A percentile compares a stretch with the other conserved stretches of the same genome.
phyloP scores from a whole-genome alignment of 2,329 filamentous ascomycete genomes.

The Fusarium cyanostomum region DNA sequence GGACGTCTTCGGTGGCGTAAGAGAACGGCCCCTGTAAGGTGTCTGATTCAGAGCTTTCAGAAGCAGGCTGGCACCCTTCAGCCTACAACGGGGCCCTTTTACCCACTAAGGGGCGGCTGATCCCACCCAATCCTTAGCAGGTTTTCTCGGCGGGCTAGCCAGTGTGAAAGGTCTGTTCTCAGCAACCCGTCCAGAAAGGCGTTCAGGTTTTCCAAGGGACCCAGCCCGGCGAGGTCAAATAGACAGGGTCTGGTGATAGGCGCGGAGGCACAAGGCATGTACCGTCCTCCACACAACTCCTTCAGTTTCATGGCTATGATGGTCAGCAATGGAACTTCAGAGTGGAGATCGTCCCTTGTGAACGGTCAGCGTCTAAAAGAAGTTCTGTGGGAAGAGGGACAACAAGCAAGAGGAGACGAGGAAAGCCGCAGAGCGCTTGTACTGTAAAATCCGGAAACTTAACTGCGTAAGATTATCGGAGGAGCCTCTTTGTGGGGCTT shows the following conservation, averaged over 20 bases:
- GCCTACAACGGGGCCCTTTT: slow-evolving; percentile 7
- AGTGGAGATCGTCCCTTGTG: slow-evolving; percentile 32
- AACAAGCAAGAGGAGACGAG: slow-evolving; percentile 19
- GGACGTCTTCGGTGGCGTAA: slow-evolving; percentile 35
- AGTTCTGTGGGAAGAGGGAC: slow-evolving; percentile 15
- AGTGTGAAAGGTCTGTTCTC: background rate
- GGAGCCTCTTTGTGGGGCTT: slow-evolving; percentile 7
- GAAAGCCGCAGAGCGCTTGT: slow-evolving; percentile 13
- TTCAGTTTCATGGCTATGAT: slow-evolving; percentile 14
- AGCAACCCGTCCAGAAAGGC: slow-evolving; percentile 21
- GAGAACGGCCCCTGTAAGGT: slow-evolving; percentile 34
- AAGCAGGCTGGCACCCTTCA: slow-evolving; percentile 17
- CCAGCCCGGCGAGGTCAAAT: slow-evolving; percentile 11
- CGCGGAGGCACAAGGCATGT: slow-evolving; percentile 9
- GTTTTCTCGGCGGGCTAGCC: slow-evolving; percentile 21
- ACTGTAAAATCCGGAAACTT: slow-evolving; percentile 14
- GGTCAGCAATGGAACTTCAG: slow-evolving; percentile 35
- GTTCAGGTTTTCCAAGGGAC: slow-evolving; percentile 23
- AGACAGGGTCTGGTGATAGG: slow-evolving; percentile 7
- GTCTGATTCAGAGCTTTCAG: slow-evolving; percentile 40
- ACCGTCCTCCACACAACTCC: slow-evolving; percentile 22
- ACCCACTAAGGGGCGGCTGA: slow-evolving; percentile 27
- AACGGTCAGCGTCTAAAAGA: slow-evolving; percentile 18
- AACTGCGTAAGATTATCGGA: slow-evolving; percentile 11
- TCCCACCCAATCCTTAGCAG: slow-evolving; percentile 21